A percentile compares a stretch with the other conserved stretches of the same genome.
Evolutionary conservation across 495 filamentous ascomycete species (phyloP).

Genomic region (Tuber indicum): DNA sequence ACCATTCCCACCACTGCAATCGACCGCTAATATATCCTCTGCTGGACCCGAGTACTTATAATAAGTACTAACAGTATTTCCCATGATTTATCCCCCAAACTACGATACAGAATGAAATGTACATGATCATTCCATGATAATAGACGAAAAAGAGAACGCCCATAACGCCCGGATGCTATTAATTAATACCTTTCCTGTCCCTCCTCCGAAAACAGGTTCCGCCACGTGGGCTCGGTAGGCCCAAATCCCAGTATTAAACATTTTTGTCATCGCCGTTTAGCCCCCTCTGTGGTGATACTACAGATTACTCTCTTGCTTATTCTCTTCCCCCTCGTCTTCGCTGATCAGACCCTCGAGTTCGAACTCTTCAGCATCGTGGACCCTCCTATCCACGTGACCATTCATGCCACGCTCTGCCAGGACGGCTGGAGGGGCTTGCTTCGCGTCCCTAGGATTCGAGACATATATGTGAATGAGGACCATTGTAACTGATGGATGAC

Average conservation of each 20-base stretch:
- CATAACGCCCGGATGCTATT: not conserved
- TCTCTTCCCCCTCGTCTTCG: constrained; percentile 57
- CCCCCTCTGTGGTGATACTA: not conserved
- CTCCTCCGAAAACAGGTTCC: not conserved
- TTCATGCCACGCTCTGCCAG: constrained; percentile 12
- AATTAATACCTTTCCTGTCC: not conserved
- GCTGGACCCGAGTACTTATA: not conserved
- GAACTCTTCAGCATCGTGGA: constrained; percentile 75
- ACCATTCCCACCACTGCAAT: not conserved
- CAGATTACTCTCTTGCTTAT: not conserved
- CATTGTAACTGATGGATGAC: constrained; percentile 26
- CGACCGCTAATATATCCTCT: not conserved
- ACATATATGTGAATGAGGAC: constrained; percentile 29
- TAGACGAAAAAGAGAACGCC: constrained; percentile 4
- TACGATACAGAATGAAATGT: not conserved
- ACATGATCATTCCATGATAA: not conserved
- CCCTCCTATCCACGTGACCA: constrained; percentile 20
- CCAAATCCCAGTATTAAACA: not conserved
- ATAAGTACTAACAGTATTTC: not conserved
- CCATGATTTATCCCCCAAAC: not conserved
- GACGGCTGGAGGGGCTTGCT: not conserved
- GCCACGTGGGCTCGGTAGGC: not conserved
- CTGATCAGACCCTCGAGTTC: constrained; percentile 85
- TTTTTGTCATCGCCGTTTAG: constrained; percentile 21
- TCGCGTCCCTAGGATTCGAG: constrained; percentile 6